Evolutionary conservation across 768 basidiomycete species (phyloP).

Genomic region (Hygrocybe coccinea): DNA sequence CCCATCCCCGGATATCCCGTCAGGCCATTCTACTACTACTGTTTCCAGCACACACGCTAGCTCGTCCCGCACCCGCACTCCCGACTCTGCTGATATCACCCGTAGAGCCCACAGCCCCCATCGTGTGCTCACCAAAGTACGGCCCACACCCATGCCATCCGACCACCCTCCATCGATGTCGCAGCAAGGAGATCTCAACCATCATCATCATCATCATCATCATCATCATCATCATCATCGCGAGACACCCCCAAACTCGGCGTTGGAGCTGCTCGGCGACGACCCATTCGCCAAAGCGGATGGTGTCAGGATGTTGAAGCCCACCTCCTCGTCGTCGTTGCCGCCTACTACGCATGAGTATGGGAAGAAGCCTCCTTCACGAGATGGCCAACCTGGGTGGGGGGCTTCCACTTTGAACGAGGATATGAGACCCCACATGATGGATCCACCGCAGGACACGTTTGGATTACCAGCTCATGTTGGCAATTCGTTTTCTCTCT

Average conservation of each 20-base stretch:
- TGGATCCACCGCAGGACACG: neutral
- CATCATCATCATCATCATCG: too few relatives aligned
- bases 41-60: neutral
- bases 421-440: neutral
- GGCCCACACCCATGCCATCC: neutral
- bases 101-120: slow-evolving; percentile 18
- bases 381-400: too few relatives aligned
- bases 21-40: neutral
- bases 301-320: slow-evolving; percentile 44
- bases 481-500: neutral
- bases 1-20: neutral
- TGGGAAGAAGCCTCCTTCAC: neutral
- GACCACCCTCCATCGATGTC: too few relatives aligned
- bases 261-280: slow-evolving; percentile 3
- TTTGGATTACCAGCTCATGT: neutral
- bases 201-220: too few relatives aligned
- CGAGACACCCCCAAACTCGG: too few relatives aligned
- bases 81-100: too few relatives aligned
- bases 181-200: too few relatives aligned
- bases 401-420: too few relatives aligned
- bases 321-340: slow-evolving; percentile 2
- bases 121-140: slow-evolving; percentile 1
- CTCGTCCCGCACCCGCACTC: neutral
- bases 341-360: neutral
- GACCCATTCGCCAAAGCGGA: slow-evolving; percentile 55